These are phyloP conservation scores for Monosporascus sp. DNA, from an alignment of 2,329 filamentous ascomycete genomes.

Conservation along the genomic window DNA sequence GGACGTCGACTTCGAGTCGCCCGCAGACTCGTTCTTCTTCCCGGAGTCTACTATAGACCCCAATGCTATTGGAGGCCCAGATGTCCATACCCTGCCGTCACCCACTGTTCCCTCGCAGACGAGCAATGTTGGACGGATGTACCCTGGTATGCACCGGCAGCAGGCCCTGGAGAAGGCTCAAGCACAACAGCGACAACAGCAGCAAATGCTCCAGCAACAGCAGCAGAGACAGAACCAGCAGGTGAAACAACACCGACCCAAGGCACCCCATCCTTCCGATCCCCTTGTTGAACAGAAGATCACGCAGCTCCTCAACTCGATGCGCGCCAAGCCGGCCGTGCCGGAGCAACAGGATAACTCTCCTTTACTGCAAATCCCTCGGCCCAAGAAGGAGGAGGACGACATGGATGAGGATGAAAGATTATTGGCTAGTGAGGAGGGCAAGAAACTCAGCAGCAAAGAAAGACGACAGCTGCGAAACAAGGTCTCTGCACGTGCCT, in stretches of 20 bases:
- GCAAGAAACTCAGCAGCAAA: conserved; percentile 95
- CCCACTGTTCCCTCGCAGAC: conserved; percentile 44
- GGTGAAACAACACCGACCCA: conserved; percentile 36
- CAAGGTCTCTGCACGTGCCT: conserved; percentile 96
- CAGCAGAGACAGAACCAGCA: conserved; percentile 37
- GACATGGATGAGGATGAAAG: conserved; percentile 71
- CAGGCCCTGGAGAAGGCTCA: conserved; percentile 71
- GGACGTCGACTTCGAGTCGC: conserved; percentile 59
- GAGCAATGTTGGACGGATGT: conserved; percentile 66
- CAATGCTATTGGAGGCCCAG: conserved; percentile 61
- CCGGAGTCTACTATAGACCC: conserved; percentile 60
- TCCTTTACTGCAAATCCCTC: conserved; percentile 61
- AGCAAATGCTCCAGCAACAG: conserved; percentile 55
- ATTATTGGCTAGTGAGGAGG: conserved; percentile 88
- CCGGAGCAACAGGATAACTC: conserved; percentile 46
- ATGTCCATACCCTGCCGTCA: conserved; percentile 45
- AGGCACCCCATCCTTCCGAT: conserved; percentile 52
- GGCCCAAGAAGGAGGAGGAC: conserved; percentile 86
- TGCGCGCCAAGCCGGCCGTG: conserved; percentile 67
- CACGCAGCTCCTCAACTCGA: conserved; percentile 84
- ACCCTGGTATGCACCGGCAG: conserved; percentile 90
- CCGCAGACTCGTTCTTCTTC: conserved; percentile 61
- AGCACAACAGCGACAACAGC: conserved; percentile 62
- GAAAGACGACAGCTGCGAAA: conserved; percentile 93
- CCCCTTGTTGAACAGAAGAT: conserved; percentile 87